Evolutionary conservation across 139 green algal genomes (phyloP), one percentile per base, ranked within the genome.

Genomic region (Axilococcus clingmanii): DNA sequence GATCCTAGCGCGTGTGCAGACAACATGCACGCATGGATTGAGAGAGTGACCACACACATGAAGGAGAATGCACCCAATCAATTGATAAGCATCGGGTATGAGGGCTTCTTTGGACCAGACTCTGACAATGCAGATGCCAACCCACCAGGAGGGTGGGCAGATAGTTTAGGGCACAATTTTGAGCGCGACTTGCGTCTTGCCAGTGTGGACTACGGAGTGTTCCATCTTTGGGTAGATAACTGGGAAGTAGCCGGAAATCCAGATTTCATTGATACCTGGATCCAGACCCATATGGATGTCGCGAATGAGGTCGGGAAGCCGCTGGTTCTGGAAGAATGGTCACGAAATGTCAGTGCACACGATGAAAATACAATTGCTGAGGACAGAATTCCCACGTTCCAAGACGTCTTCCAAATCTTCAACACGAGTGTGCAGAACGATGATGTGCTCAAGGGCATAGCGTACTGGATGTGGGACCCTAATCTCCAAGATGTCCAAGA

Each of bases 141-240:
- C 59, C 59, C 59, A 17, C 19, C 5, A 40, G 6, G n/a, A 22
- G 48, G 25, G 15, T 92, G 82, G 82, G 68, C 74, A 0, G 20
- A 31, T 0, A 42, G 61, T 0, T 67, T 67, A 16, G 82, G 82
- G 2, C 82, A 92, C 64, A 75, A 92, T 75, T 92, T 86, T 59
- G 66, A 74, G 6, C 36, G 31, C 20, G 81, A 92, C 67, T 72
- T 75, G 47, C 38, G 52, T 14, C 24, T 66, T 2, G n/a, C 42
- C 1, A 34, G 55, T 45, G 87, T 92, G 19, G 82, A 92, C 67
- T 92, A 86, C 31, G 68, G 53, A 2, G 41, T 32, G 12, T 9
- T 12, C 11, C 41, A 49, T 12, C 12, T 49, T 9, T 49, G 41
- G 41, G 9, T 32, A 12, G 25, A 49, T 30, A 30, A 49, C 12